phyloP scores from a whole-genome alignment of 1,284 basidiomycete genomes.

The Crepidotus sp. region DNA sequence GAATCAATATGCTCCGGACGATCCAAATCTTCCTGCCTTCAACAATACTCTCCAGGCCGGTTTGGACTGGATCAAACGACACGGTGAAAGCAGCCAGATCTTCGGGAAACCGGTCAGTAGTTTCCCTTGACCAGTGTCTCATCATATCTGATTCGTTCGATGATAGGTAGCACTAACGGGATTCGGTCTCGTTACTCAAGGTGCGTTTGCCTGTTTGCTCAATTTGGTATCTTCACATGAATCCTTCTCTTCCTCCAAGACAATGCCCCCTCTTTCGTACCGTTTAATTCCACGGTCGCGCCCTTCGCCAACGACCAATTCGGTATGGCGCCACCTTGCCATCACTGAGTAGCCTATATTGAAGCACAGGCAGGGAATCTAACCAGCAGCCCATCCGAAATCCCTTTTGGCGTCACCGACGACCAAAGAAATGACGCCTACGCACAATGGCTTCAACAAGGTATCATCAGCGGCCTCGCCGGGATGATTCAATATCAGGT shows the following conservation, averaged over 20 bases:
- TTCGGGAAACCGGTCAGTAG: conserved; percentile 43
- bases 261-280: conserved; percentile 45
- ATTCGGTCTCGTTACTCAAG: conserved; percentile 56
- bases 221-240: neutral
- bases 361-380: conserved; percentile 12
- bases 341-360: neutral
- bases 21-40: conserved; percentile 40
- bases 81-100: conserved; percentile 36
- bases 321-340: conserved; percentile 20
- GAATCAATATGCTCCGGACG: conserved; percentile 37
- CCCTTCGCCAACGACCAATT: conserved; percentile 31
- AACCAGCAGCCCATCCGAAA: conserved; percentile 14
- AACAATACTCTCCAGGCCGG: conserved; percentile 44
- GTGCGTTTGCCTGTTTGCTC: neutral
- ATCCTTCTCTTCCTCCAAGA: neutral
- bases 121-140: too few species aligned
- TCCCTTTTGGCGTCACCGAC: conserved; percentile 40
- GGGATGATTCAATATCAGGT: conserved; percentile 56
- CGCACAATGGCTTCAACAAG: conserved; percentile 41
- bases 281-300: conserved; percentile 46
- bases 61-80: conserved; percentile 44
- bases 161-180: conserved; percentile 29
- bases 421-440: conserved; percentile 45
- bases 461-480: conserved; percentile 34
- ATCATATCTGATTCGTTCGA: too few species aligned